Evolutionary conservation across 192 early-diverging fungal genomes (phyloP).

Genomic region (Podila verticillata): DNA sequence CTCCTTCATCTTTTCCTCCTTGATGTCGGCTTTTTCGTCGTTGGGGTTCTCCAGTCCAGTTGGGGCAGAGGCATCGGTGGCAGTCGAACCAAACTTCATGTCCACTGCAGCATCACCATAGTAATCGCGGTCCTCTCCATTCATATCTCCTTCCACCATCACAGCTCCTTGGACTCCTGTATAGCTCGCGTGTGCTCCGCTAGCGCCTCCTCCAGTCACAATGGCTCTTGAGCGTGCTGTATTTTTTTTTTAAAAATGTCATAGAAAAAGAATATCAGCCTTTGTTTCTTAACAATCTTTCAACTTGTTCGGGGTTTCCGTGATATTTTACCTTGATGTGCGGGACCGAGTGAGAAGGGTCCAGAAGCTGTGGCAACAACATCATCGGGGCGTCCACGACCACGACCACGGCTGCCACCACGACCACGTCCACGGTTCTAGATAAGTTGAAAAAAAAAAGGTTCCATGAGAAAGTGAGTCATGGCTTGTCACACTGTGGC

Average conservation of each 20-base stretch:
- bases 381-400: constrained; percentile 22
- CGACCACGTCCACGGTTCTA: constrained; percentile 34
- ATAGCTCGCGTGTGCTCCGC: constrained; percentile 50
- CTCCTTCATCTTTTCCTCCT: constrained; percentile 27
- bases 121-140: constrained; percentile 38
- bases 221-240: constrained; percentile 32
- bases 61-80: constrained; percentile 40
- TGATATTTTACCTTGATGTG: constrained; percentile 34
- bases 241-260: neutral
- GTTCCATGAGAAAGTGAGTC: neutral
- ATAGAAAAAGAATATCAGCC: neutral
- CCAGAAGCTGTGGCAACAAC: constrained; percentile 56
- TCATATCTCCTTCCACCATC: constrained; percentile 22
- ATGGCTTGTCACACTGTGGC: neutral
- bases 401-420: constrained; percentile 57
- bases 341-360: constrained; percentile 63
- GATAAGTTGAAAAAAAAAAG: neutral
- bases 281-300: neutral
- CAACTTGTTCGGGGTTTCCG: neutral
- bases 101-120: constrained; percentile 44
- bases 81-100: constrained; percentile 42
- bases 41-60: constrained; percentile 33
- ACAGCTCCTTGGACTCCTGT: constrained; percentile 24
- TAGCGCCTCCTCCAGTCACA: constrained; percentile 26
- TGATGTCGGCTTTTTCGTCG: constrained; percentile 9